Evolutionary conservation across 345 rosid genomes (phyloP).

Genomic region (Alliaria petiolata): DNA sequence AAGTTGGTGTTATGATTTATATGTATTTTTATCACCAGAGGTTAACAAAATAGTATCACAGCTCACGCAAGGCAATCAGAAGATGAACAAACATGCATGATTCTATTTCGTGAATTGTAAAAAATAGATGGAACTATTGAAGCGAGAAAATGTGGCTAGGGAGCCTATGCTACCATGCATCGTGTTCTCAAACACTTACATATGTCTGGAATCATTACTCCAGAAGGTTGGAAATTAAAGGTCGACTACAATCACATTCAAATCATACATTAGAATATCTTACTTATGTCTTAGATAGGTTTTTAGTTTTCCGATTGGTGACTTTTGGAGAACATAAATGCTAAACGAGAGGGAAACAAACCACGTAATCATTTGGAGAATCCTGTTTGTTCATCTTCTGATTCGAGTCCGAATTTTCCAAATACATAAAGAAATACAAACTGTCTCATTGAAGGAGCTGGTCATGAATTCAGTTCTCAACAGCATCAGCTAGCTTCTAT

Average conservation of each 20-base stretch:
- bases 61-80: slow-evolving; percentile 52
- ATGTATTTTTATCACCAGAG: neutral
- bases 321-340: slow-evolving; percentile 65
- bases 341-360: too few relatives aligned
- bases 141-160: slow-evolving; percentile 72
- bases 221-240: slow-evolving; percentile 74
- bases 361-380: too few relatives aligned
- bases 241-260: slow-evolving; percentile 1
- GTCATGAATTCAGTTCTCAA: too few relatives aligned
- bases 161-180: slow-evolving; percentile 49
- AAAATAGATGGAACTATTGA: slow-evolving; percentile 23
- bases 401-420: too few relatives aligned
- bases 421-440: too few relatives aligned
- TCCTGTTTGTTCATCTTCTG: too few relatives aligned
- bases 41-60: slow-evolving; percentile 47
- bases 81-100: slow-evolving; percentile 60
- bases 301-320: slow-evolving; percentile 43
- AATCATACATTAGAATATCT: neutral
- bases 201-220: slow-evolving; percentile 52
- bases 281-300: neutral
- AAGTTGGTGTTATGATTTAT: too few relatives aligned
- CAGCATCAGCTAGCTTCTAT: too few relatives aligned
- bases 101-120: slow-evolving; percentile 62
- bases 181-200: slow-evolving; percentile 58
- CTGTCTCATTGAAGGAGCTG: too few relatives aligned